These are phyloP conservation scores for Alternaria sp. DNA, from an alignment of 2,329 filamentous ascomycete genomes.

Conservation along the genomic window DNA sequence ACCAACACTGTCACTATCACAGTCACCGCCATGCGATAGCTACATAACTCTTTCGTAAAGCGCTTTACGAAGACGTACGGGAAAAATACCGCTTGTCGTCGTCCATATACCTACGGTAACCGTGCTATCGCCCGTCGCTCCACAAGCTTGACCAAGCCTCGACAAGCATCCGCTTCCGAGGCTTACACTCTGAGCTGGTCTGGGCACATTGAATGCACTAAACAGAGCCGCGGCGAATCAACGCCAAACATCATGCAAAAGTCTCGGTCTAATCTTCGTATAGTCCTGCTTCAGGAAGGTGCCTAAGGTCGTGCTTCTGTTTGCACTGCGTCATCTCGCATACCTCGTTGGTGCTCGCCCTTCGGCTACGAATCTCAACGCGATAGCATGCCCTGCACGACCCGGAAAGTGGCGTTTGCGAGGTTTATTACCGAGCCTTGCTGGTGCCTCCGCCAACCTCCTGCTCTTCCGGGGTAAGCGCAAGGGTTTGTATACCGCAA, in stretches of 20 bases:
- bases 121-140: neutral
- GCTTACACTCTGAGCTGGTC: conserved; percentile 11
- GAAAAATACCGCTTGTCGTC: neutral
- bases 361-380: conserved; percentile 1
- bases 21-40: neutral
- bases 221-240: conserved; percentile 6
- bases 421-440: neutral
- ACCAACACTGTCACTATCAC: neutral
- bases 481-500: conserved; percentile 6
- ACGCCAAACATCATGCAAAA: neutral
- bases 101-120: neutral
- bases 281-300: conserved; percentile 22
- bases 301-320: neutral
- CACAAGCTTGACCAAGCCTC: conserved; percentile 19
- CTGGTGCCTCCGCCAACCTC: conserved; percentile 4
- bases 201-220: conserved; percentile 3
- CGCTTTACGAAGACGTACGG: neutral
- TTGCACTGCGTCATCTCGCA: conserved; percentile 14
- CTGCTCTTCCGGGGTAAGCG: conserved; percentile 29
- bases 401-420: neutral
- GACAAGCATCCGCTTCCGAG: conserved; percentile 23
- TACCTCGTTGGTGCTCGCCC: neutral
- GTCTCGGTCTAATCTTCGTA: neutral
- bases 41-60: neutral
- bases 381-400: conserved; percentile 5